phyloP scores from a whole-genome alignment of 352 stramenopile genomes.

The Phytophthora pistaciae region DNA sequence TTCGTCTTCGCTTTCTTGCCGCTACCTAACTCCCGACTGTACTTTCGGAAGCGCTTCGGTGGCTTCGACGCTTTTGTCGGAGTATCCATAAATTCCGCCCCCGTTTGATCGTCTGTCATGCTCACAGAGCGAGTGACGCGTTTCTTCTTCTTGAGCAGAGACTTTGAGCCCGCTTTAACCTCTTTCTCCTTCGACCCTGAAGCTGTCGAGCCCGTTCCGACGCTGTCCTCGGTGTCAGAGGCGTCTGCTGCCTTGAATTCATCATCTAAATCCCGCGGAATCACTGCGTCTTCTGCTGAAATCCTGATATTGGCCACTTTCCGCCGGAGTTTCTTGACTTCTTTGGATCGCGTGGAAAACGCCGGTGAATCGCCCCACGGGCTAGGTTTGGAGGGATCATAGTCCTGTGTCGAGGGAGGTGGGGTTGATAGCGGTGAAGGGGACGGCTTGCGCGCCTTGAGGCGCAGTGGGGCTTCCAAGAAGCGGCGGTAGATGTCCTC shows the following conservation, averaged over 20 bases:
- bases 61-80: constrained; percentile 46
- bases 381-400: constrained; percentile 7
- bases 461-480: constrained; percentile 51
- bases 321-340: constrained; percentile 39
- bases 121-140: constrained; percentile 42
- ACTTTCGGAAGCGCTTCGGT: constrained; percentile 51
- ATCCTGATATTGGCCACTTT: constrained; percentile 33
- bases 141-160: constrained; percentile 46
- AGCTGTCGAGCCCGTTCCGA: constrained; percentile 7
- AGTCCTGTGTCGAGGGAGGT: constrained; percentile 12
- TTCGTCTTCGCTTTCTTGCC: background rate
- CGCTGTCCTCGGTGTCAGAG: constrained; percentile 7
- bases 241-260: background rate
- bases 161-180: background rate
- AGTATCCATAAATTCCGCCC: constrained; percentile 49
- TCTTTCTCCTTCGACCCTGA: background rate
- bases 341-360: constrained; percentile 26
- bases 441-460: constrained; percentile 31
- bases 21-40: constrained; percentile 17
- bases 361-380: constrained; percentile 17
- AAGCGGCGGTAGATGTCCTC: constrained; percentile 60
- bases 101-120: constrained; percentile 42
- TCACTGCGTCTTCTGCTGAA: background rate
- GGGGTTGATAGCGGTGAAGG: constrained; percentile 10
- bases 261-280: background rate